Evolutionary conservation across 2,329 filamentous ascomycete genomes (phyloP).

Genomic region (Neofusicoccum kwambonambiense): DNA sequence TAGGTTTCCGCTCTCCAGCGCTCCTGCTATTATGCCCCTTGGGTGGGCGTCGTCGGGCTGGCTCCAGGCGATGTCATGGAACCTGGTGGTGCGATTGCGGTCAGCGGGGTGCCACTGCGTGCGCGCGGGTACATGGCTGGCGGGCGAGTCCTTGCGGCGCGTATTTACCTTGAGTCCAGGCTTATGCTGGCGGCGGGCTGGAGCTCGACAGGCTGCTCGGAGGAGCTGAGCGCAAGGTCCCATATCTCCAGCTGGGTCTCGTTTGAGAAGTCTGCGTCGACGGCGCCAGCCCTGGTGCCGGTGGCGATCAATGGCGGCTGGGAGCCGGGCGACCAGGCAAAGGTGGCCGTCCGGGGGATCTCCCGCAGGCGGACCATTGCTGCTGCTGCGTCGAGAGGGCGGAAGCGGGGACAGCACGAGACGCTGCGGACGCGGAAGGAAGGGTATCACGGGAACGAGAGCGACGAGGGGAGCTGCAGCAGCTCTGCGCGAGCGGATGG

Average conservation of each 20-base stretch:
- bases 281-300: constrained; percentile 89
- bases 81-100: constrained; percentile 54
- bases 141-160: not conserved
- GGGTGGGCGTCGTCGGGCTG: constrained; percentile 75
- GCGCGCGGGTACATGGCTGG: not conserved
- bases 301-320: constrained; percentile 82
- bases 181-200: constrained; percentile 79
- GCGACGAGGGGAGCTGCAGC: constrained; percentile 1
- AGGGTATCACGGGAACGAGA: constrained; percentile 22
- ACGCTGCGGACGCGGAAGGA: constrained; percentile 16
- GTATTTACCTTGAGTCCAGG: constrained; percentile 79
- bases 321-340: constrained; percentile 89
- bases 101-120: not conserved
- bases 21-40: constrained; percentile 88
- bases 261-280: constrained; percentile 96
- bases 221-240: constrained; percentile 82
- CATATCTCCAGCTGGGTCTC: constrained; percentile 96
- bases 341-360: constrained; percentile 93
- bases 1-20: constrained; percentile 88
- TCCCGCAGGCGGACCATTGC: constrained; percentile 94
- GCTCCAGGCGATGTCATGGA: constrained; percentile 96
- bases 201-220: constrained; percentile 75
- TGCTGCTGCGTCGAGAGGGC: constrained; percentile 29
- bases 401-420: not conserved
- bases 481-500: constrained; percentile 23